Conservation (phyloP, 2,329 filamentous ascomycete species). For the Lojkania enalia region DNA sequence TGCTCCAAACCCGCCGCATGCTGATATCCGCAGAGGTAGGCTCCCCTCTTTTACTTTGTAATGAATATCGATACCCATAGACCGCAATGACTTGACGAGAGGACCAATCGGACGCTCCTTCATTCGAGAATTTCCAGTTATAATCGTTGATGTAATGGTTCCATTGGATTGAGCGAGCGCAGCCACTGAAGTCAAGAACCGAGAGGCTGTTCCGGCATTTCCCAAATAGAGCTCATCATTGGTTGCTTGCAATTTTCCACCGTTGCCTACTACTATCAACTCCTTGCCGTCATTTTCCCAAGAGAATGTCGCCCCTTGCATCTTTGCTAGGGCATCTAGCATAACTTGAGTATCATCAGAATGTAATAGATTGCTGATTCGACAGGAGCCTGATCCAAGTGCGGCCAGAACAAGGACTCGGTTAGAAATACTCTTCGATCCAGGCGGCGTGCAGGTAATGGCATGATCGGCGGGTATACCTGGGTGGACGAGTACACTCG, state of each 20-base stretch:
- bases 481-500: conserved; percentile 73
- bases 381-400: conserved; percentile 81
- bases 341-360: conserved; percentile 98
- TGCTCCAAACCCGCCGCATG: conserved; percentile 60
- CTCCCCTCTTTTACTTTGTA: conserved; percentile 85
- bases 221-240: conserved; percentile 83
- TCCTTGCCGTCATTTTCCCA: conserved; percentile 97
- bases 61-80: conserved; percentile 83
- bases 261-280: conserved; percentile 85
- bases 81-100: conserved; percentile 83
- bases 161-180: conserved; percentile 73
- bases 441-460: conserved; percentile 82
- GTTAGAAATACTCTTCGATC: conserved; percentile 98
- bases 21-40: conserved; percentile 79
- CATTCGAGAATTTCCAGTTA: conserved; percentile 96
- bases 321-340: conserved; percentile 83
- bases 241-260: conserved; percentile 80
- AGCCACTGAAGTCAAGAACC: conserved; percentile 90
- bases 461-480: conserved; percentile 68
- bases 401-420: conserved; percentile 92
- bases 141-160: conserved; percentile 67
- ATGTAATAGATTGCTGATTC: conserved; percentile 88
- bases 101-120: conserved; percentile 92
- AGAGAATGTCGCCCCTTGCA: conserved; percentile 84
- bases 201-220: conserved; percentile 93